Evolutionary conservation across 1,139 yeast species (phyloP), one percentile per base, ranked within the genome.

Genomic region (Diutina siamensis): DNA sequence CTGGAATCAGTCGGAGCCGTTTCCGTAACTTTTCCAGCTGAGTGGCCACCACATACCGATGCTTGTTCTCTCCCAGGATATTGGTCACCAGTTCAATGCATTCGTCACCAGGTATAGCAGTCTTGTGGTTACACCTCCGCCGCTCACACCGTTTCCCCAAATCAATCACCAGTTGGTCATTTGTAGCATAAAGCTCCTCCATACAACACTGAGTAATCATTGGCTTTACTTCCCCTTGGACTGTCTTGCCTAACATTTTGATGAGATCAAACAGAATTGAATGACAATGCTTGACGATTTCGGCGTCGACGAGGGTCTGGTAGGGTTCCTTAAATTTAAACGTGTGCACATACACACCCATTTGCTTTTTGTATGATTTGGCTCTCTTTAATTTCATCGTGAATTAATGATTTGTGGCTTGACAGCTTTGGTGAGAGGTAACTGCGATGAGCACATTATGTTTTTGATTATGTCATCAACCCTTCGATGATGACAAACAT

Each of bases 141-240:
- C 97, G 80, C 63, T 92, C 98, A 53, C 83, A 85, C 19, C 68
- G 59, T 61, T 88, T 92, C 9, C 94, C 97, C 35, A 82, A 57
- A 32, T 74, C 83, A 47, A 92, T 86, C 2, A 94, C 94, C 3
- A 63, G 66, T 55, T 84, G 87, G 55, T 86, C 76, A 25, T 78
- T 75, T 10, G 83, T 71, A 45, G 73, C 72, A 60, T 92, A 94
- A 34, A 92, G 67, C 22, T 85, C 83, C 59, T 87, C 87, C 72
- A 94, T 86, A 55, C 95, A 85, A 58, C 98, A 94, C 63, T 92
- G 98, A 1, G 98, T 87, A 46, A 94, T 84, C 94, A 92, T 78
- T n/a, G 88, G 87, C 58, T 92, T 92, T 44, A 82, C 76, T 56
- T 84, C 89, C 5, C 82, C 86, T 59, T 89, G 97, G 9, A 89